phyloP scores from a whole-genome alignment of 805 yeast genomes.

The Metschnikowia sp. region DNA sequence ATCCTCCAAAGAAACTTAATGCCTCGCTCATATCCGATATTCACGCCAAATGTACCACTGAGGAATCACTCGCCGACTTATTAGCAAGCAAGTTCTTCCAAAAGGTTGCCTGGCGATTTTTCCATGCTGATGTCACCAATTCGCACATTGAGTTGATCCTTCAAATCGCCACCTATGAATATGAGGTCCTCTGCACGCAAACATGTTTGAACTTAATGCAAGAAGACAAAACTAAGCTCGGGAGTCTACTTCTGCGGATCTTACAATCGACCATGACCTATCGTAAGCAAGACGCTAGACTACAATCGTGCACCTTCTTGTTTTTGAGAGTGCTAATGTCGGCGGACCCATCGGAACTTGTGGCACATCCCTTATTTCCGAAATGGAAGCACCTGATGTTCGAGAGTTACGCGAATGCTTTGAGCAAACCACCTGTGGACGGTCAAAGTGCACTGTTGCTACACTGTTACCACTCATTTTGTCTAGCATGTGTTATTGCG shows the following conservation, averaged over 20 bases:
- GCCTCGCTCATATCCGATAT: slow-evolving; percentile 12
- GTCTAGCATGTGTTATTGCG: slow-evolving; percentile 7
- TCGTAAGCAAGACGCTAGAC: slow-evolving; percentile 15
- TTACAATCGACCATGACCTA: slow-evolving; percentile 21
- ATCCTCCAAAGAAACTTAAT: slow-evolving; percentile 11
- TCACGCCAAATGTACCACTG: slow-evolving; percentile 2
- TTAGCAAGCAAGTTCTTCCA: slow-evolving; percentile 20
- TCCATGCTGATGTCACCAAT: slow-evolving; percentile 36
- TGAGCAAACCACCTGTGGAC: neutral
- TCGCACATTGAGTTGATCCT: slow-evolving; percentile 39
- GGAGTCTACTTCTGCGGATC: slow-evolving; percentile 26
- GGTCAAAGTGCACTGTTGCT: neutral
- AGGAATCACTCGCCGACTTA: slow-evolving; percentile 8
- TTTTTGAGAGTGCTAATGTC: slow-evolving; percentile 14
- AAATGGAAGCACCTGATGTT: slow-evolving; percentile 26
- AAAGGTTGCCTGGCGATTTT: slow-evolving; percentile 40
- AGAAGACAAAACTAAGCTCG: slow-evolving; percentile 21
- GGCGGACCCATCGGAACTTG: slow-evolving; percentile 1
- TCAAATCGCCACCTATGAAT: slow-evolving; percentile 15
- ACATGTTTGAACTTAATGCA: slow-evolving; percentile 14
- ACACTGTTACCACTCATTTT: slow-evolving; percentile 10
- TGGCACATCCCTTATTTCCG: slow-evolving; percentile 7
- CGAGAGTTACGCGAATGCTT: neutral
- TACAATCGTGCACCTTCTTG: slow-evolving; percentile 14
- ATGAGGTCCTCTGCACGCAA: slow-evolving; percentile 1